These are phyloP conservation scores for Fusarium beomiforme DNA, from an alignment of 2,329 filamentous ascomycete genomes.

Conservation along the genomic window DNA sequence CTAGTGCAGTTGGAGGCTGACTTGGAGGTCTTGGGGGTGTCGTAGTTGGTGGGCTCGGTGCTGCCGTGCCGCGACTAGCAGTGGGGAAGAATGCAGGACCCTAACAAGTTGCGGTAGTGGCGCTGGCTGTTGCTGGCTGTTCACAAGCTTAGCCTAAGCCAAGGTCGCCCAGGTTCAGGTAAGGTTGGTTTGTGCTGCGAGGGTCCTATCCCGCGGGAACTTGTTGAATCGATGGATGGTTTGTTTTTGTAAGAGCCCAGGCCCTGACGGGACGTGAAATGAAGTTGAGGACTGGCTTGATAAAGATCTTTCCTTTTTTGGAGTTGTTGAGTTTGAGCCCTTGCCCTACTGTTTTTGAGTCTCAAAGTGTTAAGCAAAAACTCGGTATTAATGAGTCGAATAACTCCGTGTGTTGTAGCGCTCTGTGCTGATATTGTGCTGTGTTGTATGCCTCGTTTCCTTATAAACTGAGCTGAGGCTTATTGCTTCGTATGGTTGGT, in stretches of 20 bases:
- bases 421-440: not conserved
- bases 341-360: conserved; percentile 26
- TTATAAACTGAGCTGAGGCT: conserved; percentile 23
- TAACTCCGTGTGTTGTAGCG: conserved; percentile 8
- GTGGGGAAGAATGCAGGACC: conserved; percentile 36
- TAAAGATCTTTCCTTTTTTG: conserved; percentile 31
- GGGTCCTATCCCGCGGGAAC: conserved; percentile 24
- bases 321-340: conserved; percentile 34
- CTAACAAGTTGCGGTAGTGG: conserved; percentile 33
- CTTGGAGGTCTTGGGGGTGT: conserved; percentile 13
- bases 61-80: conserved; percentile 29
- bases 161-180: not conserved
- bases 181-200: not conserved
- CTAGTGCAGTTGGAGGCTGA: conserved; percentile 27
- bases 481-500: conserved; percentile 35
- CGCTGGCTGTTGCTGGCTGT: conserved; percentile 10
- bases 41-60: conserved; percentile 26
- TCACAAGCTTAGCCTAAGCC: conserved; percentile 22
- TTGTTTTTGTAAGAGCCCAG: conserved; percentile 13
- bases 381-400: conserved; percentile 17
- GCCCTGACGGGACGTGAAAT: conserved; percentile 20
- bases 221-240: conserved; percentile 17
- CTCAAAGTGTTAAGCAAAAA: not conserved
- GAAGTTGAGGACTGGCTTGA: conserved; percentile 24
- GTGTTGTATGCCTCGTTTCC: conserved; percentile 30